Evolutionary conservation across 164 flowering plant genomes (phyloP).

Genomic region (Amborella trichopoda): DNA sequence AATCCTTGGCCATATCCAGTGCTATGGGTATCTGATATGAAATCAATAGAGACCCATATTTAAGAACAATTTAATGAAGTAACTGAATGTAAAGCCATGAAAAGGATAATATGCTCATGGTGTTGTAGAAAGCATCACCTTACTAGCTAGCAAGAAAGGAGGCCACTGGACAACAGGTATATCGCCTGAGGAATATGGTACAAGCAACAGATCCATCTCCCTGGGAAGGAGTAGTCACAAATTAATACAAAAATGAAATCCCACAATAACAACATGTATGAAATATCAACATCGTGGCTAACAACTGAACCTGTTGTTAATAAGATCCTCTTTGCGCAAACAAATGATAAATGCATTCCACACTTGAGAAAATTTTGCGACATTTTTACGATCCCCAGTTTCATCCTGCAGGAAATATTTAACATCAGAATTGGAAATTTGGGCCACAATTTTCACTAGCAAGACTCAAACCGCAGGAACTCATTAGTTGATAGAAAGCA

Average conservation of each 20-base stretch:
- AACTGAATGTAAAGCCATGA: too few relatives aligned
- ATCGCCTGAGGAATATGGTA: constrained; percentile 57
- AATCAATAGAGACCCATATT: not conserved
- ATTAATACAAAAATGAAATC: not conserved
- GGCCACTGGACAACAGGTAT: constrained; percentile 88
- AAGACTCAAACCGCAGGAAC: too few relatives aligned
- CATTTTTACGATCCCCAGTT: constrained; percentile 25
- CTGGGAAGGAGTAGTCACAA: constrained; percentile 14
- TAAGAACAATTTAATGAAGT: not conserved
- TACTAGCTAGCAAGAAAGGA: constrained; percentile 88
- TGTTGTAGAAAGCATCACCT: constrained; percentile 25
- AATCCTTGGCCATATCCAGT: constrained; percentile 95
- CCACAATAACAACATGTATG: not conserved
- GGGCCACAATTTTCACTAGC: too few relatives aligned
- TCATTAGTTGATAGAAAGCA: not conserved
- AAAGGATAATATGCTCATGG: not conserved
- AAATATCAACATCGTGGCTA: not conserved
- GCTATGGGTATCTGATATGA: constrained; percentile 81
- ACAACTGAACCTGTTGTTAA: constrained; percentile 48
- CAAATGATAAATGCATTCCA: constrained; percentile 80
- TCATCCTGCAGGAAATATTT: constrained; percentile 36
- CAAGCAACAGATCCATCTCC: constrained; percentile 73
- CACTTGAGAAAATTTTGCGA: constrained; percentile 71
- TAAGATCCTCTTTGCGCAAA: constrained; percentile 69
- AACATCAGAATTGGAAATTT: too few relatives aligned